Conservation (phyloP, 2,329 filamentous ascomycete species). For the Rhynchosporium agropyri region DNA sequence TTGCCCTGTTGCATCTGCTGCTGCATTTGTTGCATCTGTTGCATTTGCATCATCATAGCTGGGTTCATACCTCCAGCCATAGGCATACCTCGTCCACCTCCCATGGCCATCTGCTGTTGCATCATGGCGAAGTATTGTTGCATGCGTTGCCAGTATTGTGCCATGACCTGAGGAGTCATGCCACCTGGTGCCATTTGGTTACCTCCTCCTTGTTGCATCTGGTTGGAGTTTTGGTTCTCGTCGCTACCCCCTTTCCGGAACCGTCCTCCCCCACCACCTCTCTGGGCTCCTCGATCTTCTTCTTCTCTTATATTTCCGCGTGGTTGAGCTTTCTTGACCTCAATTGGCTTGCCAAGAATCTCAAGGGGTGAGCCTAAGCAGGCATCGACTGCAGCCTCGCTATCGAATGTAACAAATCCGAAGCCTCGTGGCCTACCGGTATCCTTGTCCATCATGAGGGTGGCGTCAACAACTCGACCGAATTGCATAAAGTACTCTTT, state of each 20-base stretch:
- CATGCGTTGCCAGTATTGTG: slow-evolving; percentile 98
- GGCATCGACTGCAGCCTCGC: slow-evolving; percentile 89
- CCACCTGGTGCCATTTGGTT: slow-evolving; percentile 52
- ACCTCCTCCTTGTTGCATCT: slow-evolving; percentile 39
- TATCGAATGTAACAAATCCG: slow-evolving; percentile 98
- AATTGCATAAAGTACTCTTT: slow-evolving; percentile 97
- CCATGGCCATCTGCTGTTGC: slow-evolving; percentile 89
- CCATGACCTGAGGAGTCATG: slow-evolving; percentile 97
- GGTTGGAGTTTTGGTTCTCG: slow-evolving; percentile 48
- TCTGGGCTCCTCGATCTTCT: slow-evolving; percentile 58
- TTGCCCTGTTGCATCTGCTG: slow-evolving; percentile 40
- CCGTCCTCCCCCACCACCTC: slow-evolving; percentile 47
- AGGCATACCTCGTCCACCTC: slow-evolving; percentile 59
- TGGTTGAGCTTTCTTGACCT: slow-evolving; percentile 97
- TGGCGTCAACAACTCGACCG: slow-evolving; percentile 93
- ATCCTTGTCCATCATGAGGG: slow-evolving; percentile 99
- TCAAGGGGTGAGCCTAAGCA: slow-evolving; percentile 83
- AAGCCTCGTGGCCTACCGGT: slow-evolving; percentile 96
- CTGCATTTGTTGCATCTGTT: slow-evolving; percentile 56
- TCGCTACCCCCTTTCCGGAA: slow-evolving; percentile 59
- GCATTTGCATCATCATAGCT: slow-evolving; percentile 75
- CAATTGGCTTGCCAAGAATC: slow-evolving; percentile 94
- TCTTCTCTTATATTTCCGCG: slow-evolving; percentile 92
- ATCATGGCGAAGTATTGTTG: slow-evolving; percentile 96
- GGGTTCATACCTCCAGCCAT: slow-evolving; percentile 70